phyloP scores from a whole-genome alignment of 176 grass and related monocot species.

The Sorghum bicolor region Sorghum_bicolor_NCBIv3 NC_012872.2:55041501-55042000 shows the following conservation, averaged over 20 bases:
- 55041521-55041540: slow-evolving; percentile 18
- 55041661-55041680: slow-evolving; percentile 18
- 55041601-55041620: slow-evolving; percentile 7
- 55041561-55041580: slow-evolving; percentile 51
- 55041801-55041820: slow-evolving; percentile 42
- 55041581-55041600: slow-evolving; percentile 43
- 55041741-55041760: slow-evolving; percentile 24
- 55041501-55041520: not conserved
- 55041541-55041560: slow-evolving; percentile 40
- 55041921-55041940: not conserved
- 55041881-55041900: slow-evolving; percentile 56
- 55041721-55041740: slow-evolving; percentile 42
- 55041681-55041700: not conserved
- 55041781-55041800: slow-evolving; percentile 31
- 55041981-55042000: slow-evolving; percentile 36
- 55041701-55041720: slow-evolving; percentile 43
- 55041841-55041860: not conserved
- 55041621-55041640: slow-evolving; percentile 51
- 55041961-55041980: slow-evolving; percentile 24
- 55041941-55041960: slow-evolving; percentile 43
- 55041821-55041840: slow-evolving; percentile 36
- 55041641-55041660: slow-evolving; percentile 19
- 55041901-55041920: slow-evolving; percentile 15
- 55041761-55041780: slow-evolving; percentile 46
- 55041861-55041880: slow-evolving; percentile 36